Conservation (phyloP, 371 early-diverging fungal genomes). For the Mortierella polycephala region DNA sequence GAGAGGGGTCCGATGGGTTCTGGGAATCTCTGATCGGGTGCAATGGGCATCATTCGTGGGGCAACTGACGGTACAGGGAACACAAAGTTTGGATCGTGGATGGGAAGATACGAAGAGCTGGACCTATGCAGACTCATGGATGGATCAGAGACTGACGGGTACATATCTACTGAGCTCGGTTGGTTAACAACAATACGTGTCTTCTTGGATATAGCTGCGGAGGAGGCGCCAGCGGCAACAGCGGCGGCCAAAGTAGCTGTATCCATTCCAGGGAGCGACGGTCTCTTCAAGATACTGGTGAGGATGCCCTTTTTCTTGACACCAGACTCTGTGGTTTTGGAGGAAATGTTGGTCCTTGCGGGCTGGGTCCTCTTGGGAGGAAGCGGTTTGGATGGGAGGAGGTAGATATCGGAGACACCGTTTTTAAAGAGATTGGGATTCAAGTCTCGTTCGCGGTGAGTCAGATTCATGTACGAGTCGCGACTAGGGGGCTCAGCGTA, state of each 20-base stretch:
- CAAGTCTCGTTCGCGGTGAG: constrained; percentile 4
- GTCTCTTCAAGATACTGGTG: constrained; percentile 18
- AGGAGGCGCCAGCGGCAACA: background rate
- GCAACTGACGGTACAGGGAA: background rate
- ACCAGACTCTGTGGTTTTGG: no score
- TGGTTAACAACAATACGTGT: background rate
- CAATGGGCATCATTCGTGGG: no score
- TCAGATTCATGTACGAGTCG: constrained; percentile 8
- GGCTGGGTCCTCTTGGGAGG: background rate
- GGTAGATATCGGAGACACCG: background rate
- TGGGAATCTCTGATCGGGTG: no score
- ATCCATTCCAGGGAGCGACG: constrained; percentile 15
- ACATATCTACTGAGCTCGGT: background rate
- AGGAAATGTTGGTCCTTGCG: background rate
- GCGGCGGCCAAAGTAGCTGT: constrained; percentile 9
- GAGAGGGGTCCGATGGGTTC: no score
- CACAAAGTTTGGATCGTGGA: constrained; percentile 16
- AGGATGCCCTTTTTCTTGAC: background rate
- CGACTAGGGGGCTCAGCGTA: constrained; percentile 3
- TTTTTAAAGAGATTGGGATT: background rate
- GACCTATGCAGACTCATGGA: constrained; percentile 23
- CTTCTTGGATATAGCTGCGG: background rate
- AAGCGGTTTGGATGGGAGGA: background rate
- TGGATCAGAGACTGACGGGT: constrained; percentile 9
- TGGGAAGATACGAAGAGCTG: constrained; percentile 15